Evolutionary conservation across 495 filamentous ascomycete genomes (phyloP), one percentile per base, ranked within the genome.

Genomic region (Aspergillus sclerotiicarbonarius): DNA sequence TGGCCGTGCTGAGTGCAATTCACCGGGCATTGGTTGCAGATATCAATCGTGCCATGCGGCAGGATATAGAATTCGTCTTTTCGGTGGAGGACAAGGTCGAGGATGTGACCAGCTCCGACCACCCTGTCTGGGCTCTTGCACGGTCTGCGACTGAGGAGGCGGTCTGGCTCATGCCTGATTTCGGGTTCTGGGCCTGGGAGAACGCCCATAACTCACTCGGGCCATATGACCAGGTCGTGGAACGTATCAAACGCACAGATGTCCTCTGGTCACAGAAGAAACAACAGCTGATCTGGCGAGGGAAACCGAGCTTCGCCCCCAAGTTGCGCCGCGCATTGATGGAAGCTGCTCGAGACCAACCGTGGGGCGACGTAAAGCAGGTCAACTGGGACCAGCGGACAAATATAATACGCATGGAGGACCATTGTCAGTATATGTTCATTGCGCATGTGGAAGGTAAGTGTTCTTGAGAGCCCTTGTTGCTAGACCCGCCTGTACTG

Each of bases 141-240:
- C 71, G 70, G 9, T 70, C 69, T 4, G 67, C 68, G 1, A 62
- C 56, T 10, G 74, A 79, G 35, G 70, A 59, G 71, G 82, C 55
- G 1, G 70, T 73, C 48, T 92, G 90, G 84, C 64, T 90, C 0
- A 88, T 92, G 71, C 90, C 90, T 0, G 89, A 92, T 70, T 92
- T 91, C 67, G 82, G 84, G 61, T 90, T 84, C 73, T 92, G 87
- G 86, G 76, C 83, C 0, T 90, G 87, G 86, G 76, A 84, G 2
- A 77, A 86, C n/a, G 70, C 79, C 0, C 72, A 84, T 4, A 77
- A 82, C 47, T 76, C 81, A 54, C 77, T 89, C 39, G 82, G 82
- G 2, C 81, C 83, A 2, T 82, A 83, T 37, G 65, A 76, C 19
- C 81, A 82, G 60, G 83, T 86, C 2, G 80, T 81, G 21, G 82